A percentile compares a stretch with the other conserved stretches of the same genome.
These are phyloP conservation scores for Backusella tarrabulga DNA, from an alignment of 192 early-diverging fungal genomes.

Conservation along the genomic window DNA sequence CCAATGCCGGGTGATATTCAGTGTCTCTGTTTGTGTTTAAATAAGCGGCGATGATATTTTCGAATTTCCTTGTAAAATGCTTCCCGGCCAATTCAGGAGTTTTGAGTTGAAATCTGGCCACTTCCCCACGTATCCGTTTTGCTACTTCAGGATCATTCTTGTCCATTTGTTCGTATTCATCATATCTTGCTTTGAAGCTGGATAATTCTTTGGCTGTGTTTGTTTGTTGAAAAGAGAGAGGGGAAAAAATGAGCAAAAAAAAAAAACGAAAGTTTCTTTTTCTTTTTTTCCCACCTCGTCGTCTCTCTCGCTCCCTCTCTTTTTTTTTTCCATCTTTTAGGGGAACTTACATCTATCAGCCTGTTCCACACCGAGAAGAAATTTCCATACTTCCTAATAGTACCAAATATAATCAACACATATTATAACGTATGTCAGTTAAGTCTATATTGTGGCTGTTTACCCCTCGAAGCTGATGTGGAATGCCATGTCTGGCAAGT, in stretches of 20 bases:
- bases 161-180: constrained; percentile 70
- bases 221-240: constrained; percentile 5
- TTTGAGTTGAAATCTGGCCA: constrained; percentile 60
- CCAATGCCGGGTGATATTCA: constrained; percentile 75
- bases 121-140: constrained; percentile 82
- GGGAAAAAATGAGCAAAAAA: not conserved
- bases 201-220: constrained; percentile 67
- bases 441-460: not conserved
- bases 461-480: constrained; percentile 72
- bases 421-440: not conserved
- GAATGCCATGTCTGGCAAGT: constrained; percentile 78
- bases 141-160: constrained; percentile 62
- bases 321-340: not conserved
- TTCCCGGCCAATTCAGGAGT: constrained; percentile 30
- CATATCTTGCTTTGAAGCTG: constrained; percentile 49
- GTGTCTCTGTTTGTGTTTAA: constrained; percentile 73
- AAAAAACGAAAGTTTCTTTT: not conserved
- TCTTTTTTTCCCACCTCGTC: not conserved
- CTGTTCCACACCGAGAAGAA: constrained; percentile 78
- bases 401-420: not conserved
- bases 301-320: too few species aligned
- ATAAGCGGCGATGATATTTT: constrained; percentile 86
- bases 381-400: constrained; percentile 81
- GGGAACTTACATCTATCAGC: constrained; percentile 69
- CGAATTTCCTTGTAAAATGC: constrained; percentile 53